Evolutionary conservation across 495 filamentous ascomycete species (phyloP).

Genomic region (Bacidia rubella): DNA sequence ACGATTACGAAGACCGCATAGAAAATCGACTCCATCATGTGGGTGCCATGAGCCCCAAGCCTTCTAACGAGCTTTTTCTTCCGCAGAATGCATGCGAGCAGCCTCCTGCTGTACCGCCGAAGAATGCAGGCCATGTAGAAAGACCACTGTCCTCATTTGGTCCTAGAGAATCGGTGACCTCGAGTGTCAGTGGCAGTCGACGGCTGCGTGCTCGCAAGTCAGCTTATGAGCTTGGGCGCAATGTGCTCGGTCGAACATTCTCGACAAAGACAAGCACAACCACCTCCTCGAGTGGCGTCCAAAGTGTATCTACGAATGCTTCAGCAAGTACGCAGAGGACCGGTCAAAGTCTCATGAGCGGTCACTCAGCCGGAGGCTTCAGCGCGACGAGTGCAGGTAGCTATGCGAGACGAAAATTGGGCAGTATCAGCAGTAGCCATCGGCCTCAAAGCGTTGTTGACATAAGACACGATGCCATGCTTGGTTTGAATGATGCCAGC

Average conservation of each 20-base stretch:
- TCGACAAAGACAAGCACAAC: conserved; percentile 82
- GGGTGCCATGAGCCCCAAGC: conserved; percentile 44
- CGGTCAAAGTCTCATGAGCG: conserved; percentile 82
- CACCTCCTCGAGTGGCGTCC: conserved; percentile 51
- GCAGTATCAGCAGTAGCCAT: conserved; percentile 26
- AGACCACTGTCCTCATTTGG: conserved; percentile 34
- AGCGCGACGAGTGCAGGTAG: conserved; percentile 94
- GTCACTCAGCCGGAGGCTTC: conserved; percentile 73
- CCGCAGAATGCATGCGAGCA: conserved; percentile 18
- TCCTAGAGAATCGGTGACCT: conserved; percentile 14
- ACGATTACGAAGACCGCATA: conserved; percentile 81
- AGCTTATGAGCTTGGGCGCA: conserved; percentile 64
- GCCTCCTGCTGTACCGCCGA: conserved; percentile 30
- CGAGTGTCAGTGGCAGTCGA: conserved; percentile 23
- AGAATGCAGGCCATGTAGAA: conserved; percentile 28
- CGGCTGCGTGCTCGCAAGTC: conserved; percentile 54
- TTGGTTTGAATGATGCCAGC: conserved; percentile 33
- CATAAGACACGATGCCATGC: conserved; percentile 31
- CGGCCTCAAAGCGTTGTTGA: conserved; percentile 42
- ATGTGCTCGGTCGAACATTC: conserved; percentile 57
- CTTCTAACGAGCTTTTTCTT: conserved; percentile 26
- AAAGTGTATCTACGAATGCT: conserved; percentile 57
- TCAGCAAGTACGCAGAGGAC: conserved; percentile 66
- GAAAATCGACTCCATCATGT: conserved; percentile 63
- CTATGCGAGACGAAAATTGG: conserved; percentile 56